Evolutionary conservation across 257 asterid species (phyloP), one percentile per base, ranked within the genome.

Genomic region (Fraxinus anomala): DNA sequence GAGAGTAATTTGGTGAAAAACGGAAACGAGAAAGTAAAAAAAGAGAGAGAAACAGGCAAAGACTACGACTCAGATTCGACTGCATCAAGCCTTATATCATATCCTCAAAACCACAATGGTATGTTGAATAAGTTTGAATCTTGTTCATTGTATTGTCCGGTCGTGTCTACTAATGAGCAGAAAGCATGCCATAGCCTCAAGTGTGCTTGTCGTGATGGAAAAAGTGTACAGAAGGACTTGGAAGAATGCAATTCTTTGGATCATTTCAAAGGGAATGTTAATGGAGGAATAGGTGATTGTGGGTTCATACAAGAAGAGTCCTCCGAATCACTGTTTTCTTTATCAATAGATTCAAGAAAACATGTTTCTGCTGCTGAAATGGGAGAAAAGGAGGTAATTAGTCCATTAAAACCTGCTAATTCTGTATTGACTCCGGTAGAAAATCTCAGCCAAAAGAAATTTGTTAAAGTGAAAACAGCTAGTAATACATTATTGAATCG

Each of bases 331-430:
- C 79, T 89, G 66, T 89, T 89, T 76, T 87, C 92, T 1, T 75
- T 89, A 67, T 87, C 91, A 16, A 87, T 89, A 78, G 92, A 87
- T 77, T 87, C 92, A 1, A 85, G 92, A 51, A 85, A 67, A 73
- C 82, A 73, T 9, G 49, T 76, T 33, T 78, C 19, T 33, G 34
- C 56, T 4, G 73, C 49, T 10, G 88, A 82, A 47, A 47, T 70
- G 39, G 81, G 66, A 71, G 91, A 87, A 4, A 87, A 75, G 66
- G 88, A 85, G 76, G 92, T 85, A 31, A 83, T 40, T 37, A 89
- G 88, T 67, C 75, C 87, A 16, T 26, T 85, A 6, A 81, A 82
- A 72, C 80, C 42, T 13, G 49, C 68, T 40, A 73, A 80, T 54
- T 56, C 83, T 47, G 85, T 54, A 11, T 39, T 82, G 81, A 84